Conservation (phyloP, 2,329 filamentous ascomycete genomes). For the Fusarium vanettenii region DNA sequence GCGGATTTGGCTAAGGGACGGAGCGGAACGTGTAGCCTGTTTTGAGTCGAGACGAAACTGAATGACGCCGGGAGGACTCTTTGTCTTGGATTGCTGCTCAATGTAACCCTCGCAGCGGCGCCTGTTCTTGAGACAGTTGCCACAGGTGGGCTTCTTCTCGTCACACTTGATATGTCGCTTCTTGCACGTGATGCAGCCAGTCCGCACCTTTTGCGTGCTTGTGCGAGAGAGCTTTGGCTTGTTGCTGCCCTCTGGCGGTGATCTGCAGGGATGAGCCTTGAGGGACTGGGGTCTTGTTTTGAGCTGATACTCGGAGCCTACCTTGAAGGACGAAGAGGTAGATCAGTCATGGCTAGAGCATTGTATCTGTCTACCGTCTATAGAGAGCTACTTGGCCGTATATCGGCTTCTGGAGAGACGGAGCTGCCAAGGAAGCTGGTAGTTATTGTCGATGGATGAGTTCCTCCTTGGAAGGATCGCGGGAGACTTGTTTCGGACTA, state of each 20-base stretch:
- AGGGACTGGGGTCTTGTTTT: background rate
- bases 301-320: background rate
- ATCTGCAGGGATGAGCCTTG: background rate
- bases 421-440: background rate
- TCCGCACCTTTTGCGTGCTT: slow-evolving; percentile 34
- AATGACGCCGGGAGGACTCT: background rate
- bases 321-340: background rate
- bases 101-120: slow-evolving; percentile 34
- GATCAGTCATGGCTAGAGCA: background rate
- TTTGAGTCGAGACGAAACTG: slow-evolving; percentile 43
- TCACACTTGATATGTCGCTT: slow-evolving; percentile 41
- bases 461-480: background rate
- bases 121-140: slow-evolving; percentile 27
- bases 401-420: background rate
- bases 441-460: background rate
- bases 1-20: slow-evolving; percentile 9
- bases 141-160: slow-evolving; percentile 26
- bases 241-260: background rate
- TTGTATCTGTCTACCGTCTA: background rate
- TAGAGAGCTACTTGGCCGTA: background rate
- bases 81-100: background rate
- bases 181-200: slow-evolving; percentile 41
- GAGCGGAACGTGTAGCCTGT: background rate
- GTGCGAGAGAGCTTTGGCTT: slow-evolving; percentile 31
- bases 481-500: background rate